Percentiles rank a stretch among this genome's conserved stretches.
These are phyloP conservation scores for Pyrenophora graminea DNA, from an alignment of 2,329 filamentous ascomycete genomes.

Conservation along the genomic window DNA sequence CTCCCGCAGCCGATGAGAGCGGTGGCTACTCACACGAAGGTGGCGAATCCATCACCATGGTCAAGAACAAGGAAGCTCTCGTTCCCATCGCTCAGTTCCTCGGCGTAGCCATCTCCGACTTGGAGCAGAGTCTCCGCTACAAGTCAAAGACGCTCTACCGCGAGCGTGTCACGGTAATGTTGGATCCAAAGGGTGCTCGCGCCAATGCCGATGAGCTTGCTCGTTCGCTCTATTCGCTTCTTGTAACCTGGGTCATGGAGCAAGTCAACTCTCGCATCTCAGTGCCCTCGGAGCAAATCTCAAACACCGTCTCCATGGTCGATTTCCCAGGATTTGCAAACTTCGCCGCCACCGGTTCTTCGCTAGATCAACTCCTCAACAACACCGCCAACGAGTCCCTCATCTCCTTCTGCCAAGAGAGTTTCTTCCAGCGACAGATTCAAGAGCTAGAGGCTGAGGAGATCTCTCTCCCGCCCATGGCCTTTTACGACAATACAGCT, in stretches of 20 bases:
- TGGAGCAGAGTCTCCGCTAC: conserved; percentile 89
- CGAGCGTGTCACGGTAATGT: conserved; percentile 97
- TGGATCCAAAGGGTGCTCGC: conserved; percentile 87
- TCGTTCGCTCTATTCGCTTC: conserved; percentile 86
- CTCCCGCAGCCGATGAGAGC: conserved; percentile 82
- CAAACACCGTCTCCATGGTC: conserved; percentile 91
- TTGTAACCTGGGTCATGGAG: conserved; percentile 94
- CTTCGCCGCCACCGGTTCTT: conserved; percentile 78
- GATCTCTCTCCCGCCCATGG: conserved; percentile 84
- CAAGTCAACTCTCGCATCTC: conserved; percentile 88
- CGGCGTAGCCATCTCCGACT: conserved; percentile 76
- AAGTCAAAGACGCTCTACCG: conserved; percentile 96
- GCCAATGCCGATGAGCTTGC: conserved; percentile 93
- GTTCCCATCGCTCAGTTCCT: conserved; percentile 90
- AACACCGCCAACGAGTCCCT: conserved; percentile 91
- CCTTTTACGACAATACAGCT: conserved; percentile 97
- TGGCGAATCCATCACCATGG: conserved; percentile 79
- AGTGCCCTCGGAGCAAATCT: conserved; percentile 82
- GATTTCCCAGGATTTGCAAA: conserved; percentile 97
- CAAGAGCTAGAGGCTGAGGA: conserved; percentile 95
- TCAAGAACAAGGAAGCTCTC: conserved; percentile 91
- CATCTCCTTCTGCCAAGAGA: conserved; percentile 91
- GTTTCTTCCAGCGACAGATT: conserved; percentile 93
- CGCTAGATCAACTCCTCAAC: conserved; percentile 88
- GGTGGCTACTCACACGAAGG: conserved; percentile 97